phyloP scores from a whole-genome alignment of 495 filamentous ascomycete species.

The Hypoxylon crocopeplum region DNA sequence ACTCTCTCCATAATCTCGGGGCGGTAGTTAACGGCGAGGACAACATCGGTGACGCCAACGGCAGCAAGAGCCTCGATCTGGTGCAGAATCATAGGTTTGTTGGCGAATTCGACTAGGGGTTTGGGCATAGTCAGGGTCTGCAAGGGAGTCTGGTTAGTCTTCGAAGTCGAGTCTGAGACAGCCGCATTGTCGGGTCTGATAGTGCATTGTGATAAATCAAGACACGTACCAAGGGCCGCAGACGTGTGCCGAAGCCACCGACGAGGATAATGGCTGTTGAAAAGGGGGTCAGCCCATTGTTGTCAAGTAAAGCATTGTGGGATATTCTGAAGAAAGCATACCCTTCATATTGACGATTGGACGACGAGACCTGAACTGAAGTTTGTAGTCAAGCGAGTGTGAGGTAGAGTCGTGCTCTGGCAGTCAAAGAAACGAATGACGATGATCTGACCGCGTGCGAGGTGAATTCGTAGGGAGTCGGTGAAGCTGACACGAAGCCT shows the following conservation, averaged over 20 bases:
- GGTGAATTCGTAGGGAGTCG: slow-evolving; percentile 7
- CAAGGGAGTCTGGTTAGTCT: slow-evolving; percentile 37
- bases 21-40: slow-evolving; percentile 97
- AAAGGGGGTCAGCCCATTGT: slow-evolving; percentile 40
- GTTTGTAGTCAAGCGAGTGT: slow-evolving; percentile 14
- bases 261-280: slow-evolving; percentile 94
- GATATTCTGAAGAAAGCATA: slow-evolving; percentile 28
- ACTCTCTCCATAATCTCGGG: slow-evolving; percentile 90
- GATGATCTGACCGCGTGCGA: slow-evolving; percentile 9
- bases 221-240: slow-evolving; percentile 89
- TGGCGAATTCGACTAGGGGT: slow-evolving; percentile 96
- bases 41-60: slow-evolving; percentile 96
- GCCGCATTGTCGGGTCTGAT: slow-evolving; percentile 9
- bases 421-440: slow-evolving; percentile 23
- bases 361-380: not conserved
- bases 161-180: slow-evolving; percentile 9
- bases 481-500: slow-evolving; percentile 9
- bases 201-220: not conserved
- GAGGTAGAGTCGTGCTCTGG: not conserved
- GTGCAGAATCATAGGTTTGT: slow-evolving; percentile 98
- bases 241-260: slow-evolving; percentile 97
- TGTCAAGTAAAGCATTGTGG: not conserved
- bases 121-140: slow-evolving; percentile 98
- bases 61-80: slow-evolving; percentile 95
- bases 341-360: slow-evolving; percentile 50